Conservation (phyloP, 192 early-diverging fungal genomes). For the Entomortierella parvispora region DNA sequence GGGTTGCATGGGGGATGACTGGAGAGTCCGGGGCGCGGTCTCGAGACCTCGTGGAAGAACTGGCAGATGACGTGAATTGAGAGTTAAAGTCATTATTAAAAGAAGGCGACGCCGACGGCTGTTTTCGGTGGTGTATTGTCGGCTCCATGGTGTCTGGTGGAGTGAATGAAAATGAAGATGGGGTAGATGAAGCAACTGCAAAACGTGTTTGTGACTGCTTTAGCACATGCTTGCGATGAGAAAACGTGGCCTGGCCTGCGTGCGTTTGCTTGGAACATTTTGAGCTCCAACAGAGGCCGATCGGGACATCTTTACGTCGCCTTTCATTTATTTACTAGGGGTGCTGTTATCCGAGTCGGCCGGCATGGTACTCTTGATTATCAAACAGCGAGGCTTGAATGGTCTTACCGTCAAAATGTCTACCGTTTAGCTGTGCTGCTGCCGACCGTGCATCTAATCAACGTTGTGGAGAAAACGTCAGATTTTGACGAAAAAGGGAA, state of each 20-base stretch:
- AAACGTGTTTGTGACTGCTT: no score
- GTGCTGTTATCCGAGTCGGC: conserved; percentile 24
- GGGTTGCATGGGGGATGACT: conserved; percentile 4
- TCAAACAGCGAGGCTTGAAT: conserved; percentile 73
- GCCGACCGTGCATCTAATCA: conserved; percentile 69
- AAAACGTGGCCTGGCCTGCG: no score
- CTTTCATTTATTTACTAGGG: not conserved
- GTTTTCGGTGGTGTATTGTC: no score
- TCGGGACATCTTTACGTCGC: not conserved
- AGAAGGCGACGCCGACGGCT: no score
- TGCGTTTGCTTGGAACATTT: no score
- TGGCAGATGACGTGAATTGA: no score
- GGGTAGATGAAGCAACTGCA: no score
- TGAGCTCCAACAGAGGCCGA: no score
- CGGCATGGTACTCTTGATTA: conserved; percentile 57
- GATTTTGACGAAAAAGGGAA: not conserved
- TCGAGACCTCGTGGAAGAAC: not conserved
- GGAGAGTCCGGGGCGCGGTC: conserved; percentile 9
- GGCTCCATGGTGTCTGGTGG: no score
- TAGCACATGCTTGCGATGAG: no score
- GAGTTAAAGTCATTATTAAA: no score
- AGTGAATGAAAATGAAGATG: no score
- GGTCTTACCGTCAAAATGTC: conserved; percentile 86
- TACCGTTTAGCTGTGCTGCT: conserved; percentile 72
- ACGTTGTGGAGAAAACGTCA: conserved; percentile 5